These are phyloP conservation scores for Lippia alba DNA, from an alignment of 305 asterid species.

Conservation along the genomic window DNA sequence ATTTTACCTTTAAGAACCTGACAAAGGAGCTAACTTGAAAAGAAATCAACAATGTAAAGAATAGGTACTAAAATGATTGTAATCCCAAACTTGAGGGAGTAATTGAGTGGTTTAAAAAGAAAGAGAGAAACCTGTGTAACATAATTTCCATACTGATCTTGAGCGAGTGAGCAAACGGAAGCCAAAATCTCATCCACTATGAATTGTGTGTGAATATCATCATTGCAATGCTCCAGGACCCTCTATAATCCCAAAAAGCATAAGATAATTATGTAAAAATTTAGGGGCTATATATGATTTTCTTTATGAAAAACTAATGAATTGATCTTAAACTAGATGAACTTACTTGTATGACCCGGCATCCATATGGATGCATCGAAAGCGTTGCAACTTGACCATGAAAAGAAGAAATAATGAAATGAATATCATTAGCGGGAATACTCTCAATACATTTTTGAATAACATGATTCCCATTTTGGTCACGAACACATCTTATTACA, in stretches of 20 bases:
- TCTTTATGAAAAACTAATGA: too few relatives aligned
- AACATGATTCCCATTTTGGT: slow-evolving; percentile 81
- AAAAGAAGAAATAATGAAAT: slow-evolving; percentile 59
- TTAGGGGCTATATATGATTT: background rate
- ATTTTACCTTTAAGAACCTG: too few relatives aligned
- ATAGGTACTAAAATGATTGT: too few relatives aligned
- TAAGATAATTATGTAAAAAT: background rate
- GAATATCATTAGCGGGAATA: slow-evolving; percentile 58
- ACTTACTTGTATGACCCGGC: slow-evolving; percentile 76
- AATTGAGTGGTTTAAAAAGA: background rate
- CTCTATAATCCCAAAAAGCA: slow-evolving; percentile 52
- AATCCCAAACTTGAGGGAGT: too few relatives aligned
- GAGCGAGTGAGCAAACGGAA: slow-evolving; percentile 65
- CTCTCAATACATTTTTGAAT: slow-evolving; percentile 78
- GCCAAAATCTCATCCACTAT: slow-evolving; percentile 83
- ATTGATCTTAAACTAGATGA: too few relatives aligned
- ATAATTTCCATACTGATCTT: slow-evolving; percentile 67
- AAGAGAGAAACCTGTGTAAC: slow-evolving; percentile 52
- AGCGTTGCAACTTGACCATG: slow-evolving; percentile 68
- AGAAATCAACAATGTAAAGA: too few relatives aligned
- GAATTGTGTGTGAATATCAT: slow-evolving; percentile 62
- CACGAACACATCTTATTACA: slow-evolving; percentile 66
- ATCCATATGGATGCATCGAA: slow-evolving; percentile 83
- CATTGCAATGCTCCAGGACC: slow-evolving; percentile 79
- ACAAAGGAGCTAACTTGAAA: too few relatives aligned